Base-by-base conservation (phyloP, 495 filamentous ascomycete species). In the Ramalina peruviana region DNA sequence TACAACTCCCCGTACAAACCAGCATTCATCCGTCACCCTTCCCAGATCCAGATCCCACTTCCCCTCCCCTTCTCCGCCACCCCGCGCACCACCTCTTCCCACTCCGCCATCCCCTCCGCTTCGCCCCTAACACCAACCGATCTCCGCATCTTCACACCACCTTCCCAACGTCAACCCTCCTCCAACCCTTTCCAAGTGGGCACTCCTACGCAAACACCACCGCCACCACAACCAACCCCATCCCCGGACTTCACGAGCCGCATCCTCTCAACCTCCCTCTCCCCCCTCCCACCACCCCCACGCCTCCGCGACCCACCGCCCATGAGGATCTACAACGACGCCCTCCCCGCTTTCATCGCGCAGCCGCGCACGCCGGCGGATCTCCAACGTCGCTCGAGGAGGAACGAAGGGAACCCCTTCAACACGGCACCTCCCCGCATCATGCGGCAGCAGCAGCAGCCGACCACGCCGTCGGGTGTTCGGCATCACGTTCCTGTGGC, bases 351-450 rank as follows among this genome's bases (percentile, higher is more conserved):
- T 21, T 13, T 1, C 12, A 62, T 61, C 3, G 64, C 62, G 3
- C 76, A 80, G 54, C 76, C 76, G 16, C 73, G 73, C 50, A 80
- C 76, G 9, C 75, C 76, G 7, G 64, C 64, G 30, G 67, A 75
- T 46, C 60, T 80, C 11, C 71, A 73, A 3, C 17, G 21, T n/a
- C 36, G 46, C 25, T 19, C 52, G 16, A 49, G 44, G 20, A 15
- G 46, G 10, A 53, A 36, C 3, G 40, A 17, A 16, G 42, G 46
- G 11, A 53, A 56, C 19, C 54, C 40, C 5, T 54, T 49, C 26
- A 37, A 46, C 43, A 59, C 55, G 10, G 54, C 55, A 13, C 56
- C 56, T 16, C 36, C 46, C 10, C 19, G 39, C 19, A 23, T 23
- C 0, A 40, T 40, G 15, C 15, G 38, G 38, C 15, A 40, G 16